Percentiles rank a stretch among this genome's conserved stretches.
These are phyloP conservation scores for Colletotrichum sp. DNA, from an alignment of 2,329 filamentous ascomycete species.

Conservation along the genomic window DNA sequence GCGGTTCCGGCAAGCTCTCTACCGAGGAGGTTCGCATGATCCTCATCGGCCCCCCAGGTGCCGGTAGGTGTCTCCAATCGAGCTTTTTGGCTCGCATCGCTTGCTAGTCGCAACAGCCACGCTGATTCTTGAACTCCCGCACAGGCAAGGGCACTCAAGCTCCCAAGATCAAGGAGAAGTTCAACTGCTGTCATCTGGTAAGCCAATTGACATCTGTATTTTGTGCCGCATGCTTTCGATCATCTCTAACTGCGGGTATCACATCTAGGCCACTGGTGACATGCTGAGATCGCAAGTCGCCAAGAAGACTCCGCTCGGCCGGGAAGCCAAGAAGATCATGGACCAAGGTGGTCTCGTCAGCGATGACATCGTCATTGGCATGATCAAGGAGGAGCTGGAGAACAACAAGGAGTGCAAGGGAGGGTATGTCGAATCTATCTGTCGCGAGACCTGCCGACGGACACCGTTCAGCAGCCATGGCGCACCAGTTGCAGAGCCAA, in stretches of 20 bases:
- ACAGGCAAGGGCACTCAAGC: slow-evolving; percentile 99
- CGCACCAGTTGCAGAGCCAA: neutral
- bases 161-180: slow-evolving; percentile 97
- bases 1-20: slow-evolving; percentile 53
- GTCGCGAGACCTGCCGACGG: neutral
- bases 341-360: slow-evolving; percentile 96
- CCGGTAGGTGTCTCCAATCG: slow-evolving; percentile 67
- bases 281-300: slow-evolving; percentile 99
- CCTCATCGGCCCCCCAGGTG: slow-evolving; percentile 94
- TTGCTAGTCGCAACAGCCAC: neutral
- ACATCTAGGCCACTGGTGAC: slow-evolving; percentile 85
- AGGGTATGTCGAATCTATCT: slow-evolving; percentile 65
- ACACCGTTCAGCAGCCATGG: neutral
- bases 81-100: neutral
- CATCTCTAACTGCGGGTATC: slow-evolving; percentile 19
- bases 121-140: neutral
- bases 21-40: slow-evolving; percentile 87
- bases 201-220: slow-evolving; percentile 37
- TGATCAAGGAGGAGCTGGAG: slow-evolving; percentile 98
- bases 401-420: slow-evolving; percentile 95
- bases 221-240: neutral
- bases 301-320: slow-evolving; percentile 92
- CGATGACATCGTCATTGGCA: slow-evolving; percentile 99
- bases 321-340: slow-evolving; percentile 99
- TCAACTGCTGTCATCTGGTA: slow-evolving; percentile 96